Conservation (phyloP, 2,329 filamentous ascomycete species). For the Epichloe hybrida region DNA sequence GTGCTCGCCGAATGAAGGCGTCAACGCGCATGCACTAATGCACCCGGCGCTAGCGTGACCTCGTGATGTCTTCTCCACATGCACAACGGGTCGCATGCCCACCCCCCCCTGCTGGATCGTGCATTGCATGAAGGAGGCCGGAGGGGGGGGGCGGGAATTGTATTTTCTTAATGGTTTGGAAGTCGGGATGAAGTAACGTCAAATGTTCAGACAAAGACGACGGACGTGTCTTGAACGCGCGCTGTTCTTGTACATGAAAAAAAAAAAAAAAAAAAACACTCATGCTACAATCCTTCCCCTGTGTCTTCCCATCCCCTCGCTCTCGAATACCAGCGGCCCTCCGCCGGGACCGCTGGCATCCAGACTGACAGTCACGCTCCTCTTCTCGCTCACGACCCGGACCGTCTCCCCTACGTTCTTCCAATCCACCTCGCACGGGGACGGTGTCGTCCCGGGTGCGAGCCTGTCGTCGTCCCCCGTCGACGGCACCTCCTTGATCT, state of each 20-base stretch:
- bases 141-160: neutral
- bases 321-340: constrained; percentile 53
- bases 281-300: constrained; percentile 25
- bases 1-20: too few relatives aligned
- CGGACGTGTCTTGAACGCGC: too few relatives aligned
- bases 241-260: neutral
- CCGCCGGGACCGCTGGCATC: constrained; percentile 53
- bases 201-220: too few relatives aligned
- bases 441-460: neutral
- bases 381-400: constrained; percentile 57
- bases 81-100: too few relatives aligned
- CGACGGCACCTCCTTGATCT: constrained; percentile 51
- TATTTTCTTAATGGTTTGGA: neutral
- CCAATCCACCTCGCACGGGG: constrained; percentile 63
- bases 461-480: constrained; percentile 10
- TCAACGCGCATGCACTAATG: too few relatives aligned
- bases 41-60: too few relatives aligned
- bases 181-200: too few relatives aligned
- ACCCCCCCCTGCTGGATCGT: neutral
- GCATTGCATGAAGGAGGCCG: neutral
- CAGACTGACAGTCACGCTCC: constrained; percentile 58
- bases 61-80: too few relatives aligned
- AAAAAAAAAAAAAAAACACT: neutral
- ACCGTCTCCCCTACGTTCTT: constrained; percentile 66
- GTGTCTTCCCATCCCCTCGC: constrained; percentile 26